phyloP scores from a whole-genome alignment of 2,329 filamentous ascomycete genomes.

The Colletotrichum sp. region DNA sequence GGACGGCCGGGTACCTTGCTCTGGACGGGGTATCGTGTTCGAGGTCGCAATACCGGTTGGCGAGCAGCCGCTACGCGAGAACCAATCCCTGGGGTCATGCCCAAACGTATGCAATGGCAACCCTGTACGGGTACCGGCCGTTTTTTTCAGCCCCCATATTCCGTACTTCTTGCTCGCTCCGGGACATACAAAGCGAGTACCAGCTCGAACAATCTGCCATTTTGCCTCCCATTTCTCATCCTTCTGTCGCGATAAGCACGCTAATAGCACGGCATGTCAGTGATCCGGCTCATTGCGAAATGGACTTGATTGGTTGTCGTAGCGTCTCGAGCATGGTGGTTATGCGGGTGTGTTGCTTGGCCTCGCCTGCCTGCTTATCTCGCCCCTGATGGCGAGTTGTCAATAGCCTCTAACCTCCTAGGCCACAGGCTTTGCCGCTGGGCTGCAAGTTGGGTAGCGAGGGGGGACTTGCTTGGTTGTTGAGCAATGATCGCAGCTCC shows the following conservation, averaged over 20 bases:
- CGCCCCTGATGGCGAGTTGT: not conserved
- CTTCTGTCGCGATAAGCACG: not conserved
- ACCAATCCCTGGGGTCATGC: not conserved
- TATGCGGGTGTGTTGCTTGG: not conserved
- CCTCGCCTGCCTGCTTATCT: not conserved
- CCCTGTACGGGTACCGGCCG: not conserved
- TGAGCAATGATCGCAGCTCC: not conserved
- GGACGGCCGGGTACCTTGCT: slow-evolving; percentile 4
- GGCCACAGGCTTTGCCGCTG: not conserved
- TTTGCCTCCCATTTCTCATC: not conserved
- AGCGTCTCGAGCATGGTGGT: not conserved
- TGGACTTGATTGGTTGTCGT: not conserved
- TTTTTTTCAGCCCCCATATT: not conserved
- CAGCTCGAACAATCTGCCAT: not conserved
- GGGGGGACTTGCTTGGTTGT: not conserved
- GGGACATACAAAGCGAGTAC: not conserved
- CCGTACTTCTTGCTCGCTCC: not conserved
- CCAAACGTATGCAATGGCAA: not conserved
- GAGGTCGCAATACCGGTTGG: not conserved
- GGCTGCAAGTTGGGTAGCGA: not conserved
- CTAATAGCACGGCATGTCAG: not conserved
- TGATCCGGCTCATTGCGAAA: not conserved
- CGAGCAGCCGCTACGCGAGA: slow-evolving; percentile 4
- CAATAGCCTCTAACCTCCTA: not conserved
- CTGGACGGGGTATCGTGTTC: not conserved